Evolutionary conservation across 768 basidiomycete species (phyloP).

Genomic region (Russula sp.): DNA sequence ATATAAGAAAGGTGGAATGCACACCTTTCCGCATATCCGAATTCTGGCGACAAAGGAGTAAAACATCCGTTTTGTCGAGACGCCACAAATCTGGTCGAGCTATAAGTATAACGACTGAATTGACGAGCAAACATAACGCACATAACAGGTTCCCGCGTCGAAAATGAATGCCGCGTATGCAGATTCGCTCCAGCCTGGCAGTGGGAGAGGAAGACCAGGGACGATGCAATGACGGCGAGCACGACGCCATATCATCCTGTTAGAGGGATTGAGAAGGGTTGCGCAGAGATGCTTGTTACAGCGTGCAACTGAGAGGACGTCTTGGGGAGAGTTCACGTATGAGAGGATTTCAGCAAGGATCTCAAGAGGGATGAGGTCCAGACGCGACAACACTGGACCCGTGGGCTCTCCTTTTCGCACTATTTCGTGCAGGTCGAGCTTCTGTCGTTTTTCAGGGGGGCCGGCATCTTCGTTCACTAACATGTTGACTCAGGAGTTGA

Average conservation of each 20-base stretch:
- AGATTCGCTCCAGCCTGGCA: slow-evolving; percentile 44
- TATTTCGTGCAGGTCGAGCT: background rate
- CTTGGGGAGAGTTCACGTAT: slow-evolving; percentile 44
- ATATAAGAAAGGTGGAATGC: background rate
- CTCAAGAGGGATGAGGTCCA: slow-evolving; percentile 47
- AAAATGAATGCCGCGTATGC: slow-evolving; percentile 63
- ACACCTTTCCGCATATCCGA: slow-evolving; percentile 16
- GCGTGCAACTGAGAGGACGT: slow-evolving; percentile 54
- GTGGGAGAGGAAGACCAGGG: slow-evolving; percentile 39
- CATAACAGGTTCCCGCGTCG: slow-evolving; percentile 50
- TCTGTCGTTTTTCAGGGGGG: background rate
- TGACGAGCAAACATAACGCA: slow-evolving; percentile 28
- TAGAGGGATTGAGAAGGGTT: slow-evolving; percentile 42
- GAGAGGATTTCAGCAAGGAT: slow-evolving; percentile 58
- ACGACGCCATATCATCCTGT: slow-evolving; percentile 54
- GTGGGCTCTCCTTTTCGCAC: background rate
- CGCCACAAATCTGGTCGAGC: slow-evolving; percentile 22
- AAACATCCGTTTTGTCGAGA: slow-evolving; percentile 34
- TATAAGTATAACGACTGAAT: background rate
- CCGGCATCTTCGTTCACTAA: background rate
- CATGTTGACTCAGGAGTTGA: background rate
- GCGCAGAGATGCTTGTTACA: slow-evolving; percentile 49
- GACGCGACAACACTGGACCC: background rate
- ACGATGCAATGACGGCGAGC: slow-evolving; percentile 38
- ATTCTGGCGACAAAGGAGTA: slow-evolving; percentile 15